Evolutionary conservation across 352 stramenopile genomes (phyloP).

Genomic region (Globisporangium lucens): DNA sequence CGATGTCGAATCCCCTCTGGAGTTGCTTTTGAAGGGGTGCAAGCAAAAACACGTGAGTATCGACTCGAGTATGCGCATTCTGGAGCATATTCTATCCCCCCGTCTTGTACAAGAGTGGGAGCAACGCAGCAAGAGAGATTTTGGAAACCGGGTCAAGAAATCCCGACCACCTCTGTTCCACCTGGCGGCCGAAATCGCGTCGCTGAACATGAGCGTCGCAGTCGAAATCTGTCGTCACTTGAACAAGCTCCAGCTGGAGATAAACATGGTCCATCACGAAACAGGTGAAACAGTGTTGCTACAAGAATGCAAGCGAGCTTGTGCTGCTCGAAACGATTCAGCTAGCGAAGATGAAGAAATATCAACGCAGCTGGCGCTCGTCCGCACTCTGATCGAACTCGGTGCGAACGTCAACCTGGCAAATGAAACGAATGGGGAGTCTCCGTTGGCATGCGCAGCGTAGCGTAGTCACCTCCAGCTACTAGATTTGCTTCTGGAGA

Average conservation of each 20-base stretch:
- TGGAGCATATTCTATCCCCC: conserved; percentile 5
- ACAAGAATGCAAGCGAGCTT: conserved; percentile 59
- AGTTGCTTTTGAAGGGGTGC: conserved; percentile 26
- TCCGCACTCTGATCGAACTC: conserved; percentile 46
- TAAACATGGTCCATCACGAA: conserved; percentile 39
- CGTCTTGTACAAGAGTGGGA: background rate
- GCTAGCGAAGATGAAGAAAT: background rate
- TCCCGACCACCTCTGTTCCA: conserved; percentile 36
- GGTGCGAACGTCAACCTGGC: conserved; percentile 49
- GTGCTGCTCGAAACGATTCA: conserved; percentile 3
- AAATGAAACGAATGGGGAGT: conserved; percentile 51
- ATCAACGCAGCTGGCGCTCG: conserved; percentile 29
- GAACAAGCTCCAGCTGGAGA: conserved; percentile 36
- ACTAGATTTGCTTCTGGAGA: conserved; percentile 52
- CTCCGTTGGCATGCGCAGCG: conserved; percentile 45
- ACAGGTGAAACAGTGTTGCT: conserved; percentile 47
- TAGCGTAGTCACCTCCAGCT: conserved; percentile 46
- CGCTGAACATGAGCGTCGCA: conserved; percentile 43
- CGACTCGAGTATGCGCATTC: conserved; percentile 18
- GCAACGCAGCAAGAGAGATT: background rate
- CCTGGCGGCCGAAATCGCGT: conserved; percentile 39
- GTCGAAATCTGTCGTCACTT: conserved; percentile 50
- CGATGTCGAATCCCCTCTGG: conserved; percentile 25
- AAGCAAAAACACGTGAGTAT: conserved; percentile 8
- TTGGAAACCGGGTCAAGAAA: conserved; percentile 21